Conservation (phyloP, 768 basidiomycete genomes). For the Phlebiopsis flavidoalba region DNA sequence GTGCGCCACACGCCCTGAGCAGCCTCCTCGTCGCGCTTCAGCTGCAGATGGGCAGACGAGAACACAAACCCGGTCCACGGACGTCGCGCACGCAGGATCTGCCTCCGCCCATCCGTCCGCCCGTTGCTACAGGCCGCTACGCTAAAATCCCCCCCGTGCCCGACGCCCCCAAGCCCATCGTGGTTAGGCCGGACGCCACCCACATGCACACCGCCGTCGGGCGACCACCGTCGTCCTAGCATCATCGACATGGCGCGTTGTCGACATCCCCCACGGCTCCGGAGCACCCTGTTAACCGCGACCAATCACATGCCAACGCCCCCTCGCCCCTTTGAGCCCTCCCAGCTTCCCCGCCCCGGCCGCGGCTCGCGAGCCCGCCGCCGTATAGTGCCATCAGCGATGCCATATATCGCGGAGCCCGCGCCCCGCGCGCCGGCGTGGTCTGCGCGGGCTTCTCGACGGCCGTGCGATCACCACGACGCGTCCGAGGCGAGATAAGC, state of each 20-base stretch:
- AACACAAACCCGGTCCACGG: too few species aligned
- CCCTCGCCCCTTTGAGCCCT: too few species aligned
- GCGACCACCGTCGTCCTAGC: neutral
- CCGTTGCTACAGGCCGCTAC: too few species aligned
- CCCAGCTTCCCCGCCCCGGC: too few species aligned
- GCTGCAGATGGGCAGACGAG: too few species aligned
- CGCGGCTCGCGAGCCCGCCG: too few species aligned
- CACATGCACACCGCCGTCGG: neutral
- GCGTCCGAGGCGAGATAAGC: neutral
- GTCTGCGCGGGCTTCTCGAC: neutral
- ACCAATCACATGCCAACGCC: neutral
- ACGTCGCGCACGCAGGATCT: too few species aligned
- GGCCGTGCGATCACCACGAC: neutral
- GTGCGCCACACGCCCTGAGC: too few species aligned
- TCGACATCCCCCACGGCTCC: neutral
- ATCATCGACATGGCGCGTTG: neutral
- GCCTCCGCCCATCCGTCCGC: too few species aligned
- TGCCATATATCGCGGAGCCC: too few species aligned
- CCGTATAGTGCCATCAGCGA: too few species aligned
- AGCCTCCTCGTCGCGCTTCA: too few species aligned
- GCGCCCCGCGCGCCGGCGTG: neutral
- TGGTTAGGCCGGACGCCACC: neutral
- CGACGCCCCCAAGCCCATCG: neutral
- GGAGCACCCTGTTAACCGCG: neutral
- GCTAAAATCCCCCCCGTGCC: neutral